Base-by-base conservation (phyloP, 768 basidiomycete genomes). In the Sistotremastrum niveocremeum region DNA sequence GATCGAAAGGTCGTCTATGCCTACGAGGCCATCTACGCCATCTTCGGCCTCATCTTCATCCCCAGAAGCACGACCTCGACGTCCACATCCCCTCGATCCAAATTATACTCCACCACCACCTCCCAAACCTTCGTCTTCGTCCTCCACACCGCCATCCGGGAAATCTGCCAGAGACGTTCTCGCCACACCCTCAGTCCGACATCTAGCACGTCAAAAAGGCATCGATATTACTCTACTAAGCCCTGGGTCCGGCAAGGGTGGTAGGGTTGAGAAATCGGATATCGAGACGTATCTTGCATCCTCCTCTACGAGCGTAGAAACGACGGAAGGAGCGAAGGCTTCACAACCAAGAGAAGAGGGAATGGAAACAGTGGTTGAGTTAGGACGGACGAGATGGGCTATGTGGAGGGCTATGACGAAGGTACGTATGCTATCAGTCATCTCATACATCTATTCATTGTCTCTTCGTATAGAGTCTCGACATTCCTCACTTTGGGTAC, bases 401-500 rank as follows among this genome's bases (percentile, higher is more conserved):
- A 93, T 91, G 88, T 91, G 78, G 80, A 85, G 84, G 53, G 82
- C 85, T 2, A 91, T 91, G 88, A 74, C 70, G 7, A 85, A 84
- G 74, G 85, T 80, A 42, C 30, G 64, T 51, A 12, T 38, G 8
- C 12, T 36, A 29, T 40, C 1, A 31, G 3, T 34, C 10, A 34
- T 31, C 30, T 34, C n/a, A 12, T 28, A 20, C 4, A 4, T 41
- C 12, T 11, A 44, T 41, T 20, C 0, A 46, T 32, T 35, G 45
- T 7, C 47, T 36, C 29, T 31, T 34, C 11, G 45, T 53, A 4
- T 52, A 87, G 86, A 86, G 86, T 54, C 69, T 91, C 45, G 77
- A 83, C 54, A 83, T 90, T 52, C 87, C 88, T 11, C 84, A 84
- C 55, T 93, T 93, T 51, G 84, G 85, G 71, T 80, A 52, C 47